phyloP scores from a whole-genome alignment of 2,329 filamentous ascomycete species.

The Zasmidium angulare region DNA sequence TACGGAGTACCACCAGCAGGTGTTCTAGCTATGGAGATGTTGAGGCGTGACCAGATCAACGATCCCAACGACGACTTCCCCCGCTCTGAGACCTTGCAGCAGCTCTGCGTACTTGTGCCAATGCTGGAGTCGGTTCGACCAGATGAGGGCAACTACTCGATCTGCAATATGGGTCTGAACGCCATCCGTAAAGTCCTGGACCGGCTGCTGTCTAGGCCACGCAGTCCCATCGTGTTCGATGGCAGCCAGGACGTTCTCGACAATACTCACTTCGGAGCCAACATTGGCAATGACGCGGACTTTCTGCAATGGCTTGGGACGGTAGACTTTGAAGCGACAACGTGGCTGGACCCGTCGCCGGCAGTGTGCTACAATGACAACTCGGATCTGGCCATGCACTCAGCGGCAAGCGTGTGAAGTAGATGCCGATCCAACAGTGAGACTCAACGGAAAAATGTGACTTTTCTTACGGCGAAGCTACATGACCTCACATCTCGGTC shows the following conservation, averaged over 20 bases:
- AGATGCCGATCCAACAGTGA: too few species aligned
- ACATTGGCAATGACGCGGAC: conserved; percentile 22
- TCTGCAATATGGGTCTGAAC: conserved; percentile 22
- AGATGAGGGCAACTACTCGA: conserved; percentile 18
- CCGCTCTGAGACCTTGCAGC: conserved; percentile 20
- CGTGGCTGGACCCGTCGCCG: conserved; percentile 7
- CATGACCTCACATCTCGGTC: too few species aligned
- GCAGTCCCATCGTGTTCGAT: not conserved
- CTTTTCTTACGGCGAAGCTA: too few species aligned
- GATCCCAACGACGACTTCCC: conserved; percentile 14
- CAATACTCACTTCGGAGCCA: conserved; percentile 11
- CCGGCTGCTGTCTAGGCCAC: conserved; percentile 13
- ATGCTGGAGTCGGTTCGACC: conserved; percentile 17
- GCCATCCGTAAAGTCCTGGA: conserved; percentile 23
- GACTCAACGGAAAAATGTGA: too few species aligned
- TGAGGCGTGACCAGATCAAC: conserved; percentile 15
- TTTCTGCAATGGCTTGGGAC: conserved; percentile 23
- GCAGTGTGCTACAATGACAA: not conserved
- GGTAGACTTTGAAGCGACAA: conserved; percentile 17
- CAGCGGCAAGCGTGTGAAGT: not conserved
- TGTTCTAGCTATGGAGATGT: conserved; percentile 22
- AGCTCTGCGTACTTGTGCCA: conserved; percentile 18
- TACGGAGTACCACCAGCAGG: conserved; percentile 20
- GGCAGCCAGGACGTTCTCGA: not conserved
- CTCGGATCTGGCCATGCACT: not conserved